Evolutionary conservation across 2,329 filamentous ascomycete genomes (phyloP).

Genomic region (Decorospora gaudefroyi): DNA sequence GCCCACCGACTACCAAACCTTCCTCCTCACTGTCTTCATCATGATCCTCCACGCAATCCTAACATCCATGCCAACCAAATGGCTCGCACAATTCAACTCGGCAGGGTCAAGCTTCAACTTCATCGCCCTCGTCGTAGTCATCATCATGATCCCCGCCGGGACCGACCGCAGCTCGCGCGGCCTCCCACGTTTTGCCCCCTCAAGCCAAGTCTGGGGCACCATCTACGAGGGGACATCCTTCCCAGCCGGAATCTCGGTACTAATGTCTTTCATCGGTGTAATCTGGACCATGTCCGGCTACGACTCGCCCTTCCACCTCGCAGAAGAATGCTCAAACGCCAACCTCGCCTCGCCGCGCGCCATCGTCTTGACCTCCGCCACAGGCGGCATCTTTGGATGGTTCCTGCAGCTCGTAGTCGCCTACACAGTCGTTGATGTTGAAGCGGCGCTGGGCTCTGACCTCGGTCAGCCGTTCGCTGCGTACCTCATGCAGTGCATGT

Average conservation of each 20-base stretch:
- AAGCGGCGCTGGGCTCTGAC: conserved; percentile 61
- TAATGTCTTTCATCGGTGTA: conserved; percentile 73
- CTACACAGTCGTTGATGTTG: conserved; percentile 70
- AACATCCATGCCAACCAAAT: conserved; percentile 71
- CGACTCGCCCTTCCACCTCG: conserved; percentile 72
- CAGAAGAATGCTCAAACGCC: conserved; percentile 75
- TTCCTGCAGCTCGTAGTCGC: conserved; percentile 74
- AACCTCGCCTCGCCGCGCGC: conserved; percentile 71
- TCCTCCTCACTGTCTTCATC: conserved; percentile 67
- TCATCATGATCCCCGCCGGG: conserved; percentile 69
- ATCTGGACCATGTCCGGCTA: conserved; percentile 73
- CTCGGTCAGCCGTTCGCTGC: conserved; percentile 73
- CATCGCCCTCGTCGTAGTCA: conserved; percentile 65
- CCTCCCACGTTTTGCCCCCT: conserved; percentile 62
- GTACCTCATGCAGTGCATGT: conserved; percentile 68
- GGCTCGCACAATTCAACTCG: conserved; percentile 72
- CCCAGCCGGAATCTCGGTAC: conserved; percentile 67
- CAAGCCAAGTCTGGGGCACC: conserved; percentile 65
- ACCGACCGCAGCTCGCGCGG: conserved; percentile 58
- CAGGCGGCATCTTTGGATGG: conserved; percentile 71
- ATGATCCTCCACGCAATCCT: conserved; percentile 70
- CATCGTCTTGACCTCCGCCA: conserved; percentile 69
- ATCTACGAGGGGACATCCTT: conserved; percentile 70
- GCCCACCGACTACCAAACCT: conserved; percentile 68
- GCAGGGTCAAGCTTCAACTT: conserved; percentile 73